Conservation (phyloP, 163 green algal species). For the Scenedesmus sp. region DNA sequence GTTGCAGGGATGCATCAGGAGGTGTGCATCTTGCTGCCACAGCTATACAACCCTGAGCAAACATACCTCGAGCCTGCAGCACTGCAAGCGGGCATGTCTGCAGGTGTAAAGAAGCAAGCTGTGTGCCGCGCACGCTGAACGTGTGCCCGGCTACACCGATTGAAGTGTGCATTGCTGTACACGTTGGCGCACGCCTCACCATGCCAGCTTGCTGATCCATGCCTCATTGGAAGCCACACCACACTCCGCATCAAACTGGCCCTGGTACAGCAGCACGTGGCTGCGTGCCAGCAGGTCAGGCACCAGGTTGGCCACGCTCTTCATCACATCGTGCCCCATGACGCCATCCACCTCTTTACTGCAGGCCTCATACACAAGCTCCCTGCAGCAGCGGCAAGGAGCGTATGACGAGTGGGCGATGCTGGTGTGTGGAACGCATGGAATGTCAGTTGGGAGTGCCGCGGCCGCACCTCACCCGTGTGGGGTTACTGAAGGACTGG, state of each 20-base stretch:
- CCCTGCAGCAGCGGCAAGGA: neutral
- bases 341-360: slow-evolving; percentile 58
- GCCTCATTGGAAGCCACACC: slow-evolving; percentile 72
- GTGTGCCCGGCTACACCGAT: too few relatives aligned
- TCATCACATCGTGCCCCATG: slow-evolving; percentile 72
- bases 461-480: too few relatives aligned
- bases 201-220: slow-evolving; percentile 67
- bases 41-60: neutral
- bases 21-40: neutral
- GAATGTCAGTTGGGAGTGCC: too few relatives aligned
- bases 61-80: neutral
- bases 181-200: slow-evolving; percentile 36
- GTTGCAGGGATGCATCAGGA: neutral
- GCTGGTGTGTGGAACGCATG: too few relatives aligned
- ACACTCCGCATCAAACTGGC: slow-evolving; percentile 76
- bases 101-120: neutral
- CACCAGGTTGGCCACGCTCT: slow-evolving; percentile 65
- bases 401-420: too few relatives aligned
- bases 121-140: neutral
- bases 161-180: neutral
- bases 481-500: too few relatives aligned
- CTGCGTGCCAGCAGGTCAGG: slow-evolving; percentile 60
- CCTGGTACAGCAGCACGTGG: slow-evolving; percentile 70
- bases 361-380: slow-evolving; percentile 55
- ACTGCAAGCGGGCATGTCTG: neutral